Evolutionary conservation across 768 basidiomycete species (phyloP), one percentile per base, ranked within the genome.

Genomic region (Mycena metata): DNA sequence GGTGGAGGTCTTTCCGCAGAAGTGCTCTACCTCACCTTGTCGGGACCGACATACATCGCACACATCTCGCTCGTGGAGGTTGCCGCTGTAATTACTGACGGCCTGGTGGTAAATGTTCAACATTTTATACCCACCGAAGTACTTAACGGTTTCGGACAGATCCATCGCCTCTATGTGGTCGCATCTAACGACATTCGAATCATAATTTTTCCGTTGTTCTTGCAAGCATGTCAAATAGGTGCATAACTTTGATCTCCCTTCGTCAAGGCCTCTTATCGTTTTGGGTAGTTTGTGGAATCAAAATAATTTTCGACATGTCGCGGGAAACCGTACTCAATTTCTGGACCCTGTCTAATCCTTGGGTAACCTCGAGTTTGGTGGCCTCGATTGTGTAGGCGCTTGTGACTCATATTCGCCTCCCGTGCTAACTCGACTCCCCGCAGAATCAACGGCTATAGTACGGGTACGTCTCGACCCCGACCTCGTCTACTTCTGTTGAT

Each of bases 401-500:
- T 13, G 24, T 5, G n/a, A 10, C 15, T 21, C 8, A 21, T 24
- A 15, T 12, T 21, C 12, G 9, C 13, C 16, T 17, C 13, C 15
- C 17, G 21, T n/a, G 16, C 51, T 51, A 16, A n/a, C 45, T 23
- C 30, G 30, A 64, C 10, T 50, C 8, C 62, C 51, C 17, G 30
- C 21, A 64, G 64, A 11, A 64, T 64, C 35, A 64, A 35, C 23
- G 33, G 12, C n/a, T 64, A 64, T 23, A 57, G 64, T 9, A 64
- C 64, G 8, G 64, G 64, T 64, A 51, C 13, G 62, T 41, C 23
- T 30, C 2, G 24, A 3, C 30, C 51, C n/a, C 33, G 5, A 9
- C 2, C 23, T n/a, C 19, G 8, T 43, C 1, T 30, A 21, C 23
- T 16, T 15, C 26, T n/a, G 42, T n/a, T 10, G 45, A n/a, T 7